A percentile compares a stretch with the other conserved stretches of the same genome.
Conservation (phyloP, 768 basidiomycete species). For the Collybiopsis confluens region DNA sequence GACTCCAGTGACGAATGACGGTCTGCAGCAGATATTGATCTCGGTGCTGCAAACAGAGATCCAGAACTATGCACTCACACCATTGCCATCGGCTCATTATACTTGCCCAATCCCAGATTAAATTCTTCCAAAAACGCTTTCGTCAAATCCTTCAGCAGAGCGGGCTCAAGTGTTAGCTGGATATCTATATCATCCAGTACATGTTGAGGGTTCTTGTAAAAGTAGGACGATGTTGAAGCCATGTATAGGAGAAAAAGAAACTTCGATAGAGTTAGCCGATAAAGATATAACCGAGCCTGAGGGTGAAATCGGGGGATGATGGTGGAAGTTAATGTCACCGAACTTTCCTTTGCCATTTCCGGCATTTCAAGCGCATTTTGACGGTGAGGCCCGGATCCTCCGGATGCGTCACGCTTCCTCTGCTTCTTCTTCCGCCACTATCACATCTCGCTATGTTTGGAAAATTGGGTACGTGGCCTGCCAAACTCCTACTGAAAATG, state of each 20-base stretch:
- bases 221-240: conserved; percentile 39
- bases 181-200: conserved; percentile 63
- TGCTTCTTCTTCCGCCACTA: too few species aligned
- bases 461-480: conserved; percentile 39
- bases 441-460: conserved; percentile 57
- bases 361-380: neutral
- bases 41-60: conserved; percentile 8
- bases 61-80: conserved; percentile 48
- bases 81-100: conserved; percentile 88
- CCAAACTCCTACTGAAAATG: neutral
- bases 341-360: conserved; percentile 15
- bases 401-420: too few species aligned
- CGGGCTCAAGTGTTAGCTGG: conserved; percentile 65
- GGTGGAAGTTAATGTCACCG: neutral
- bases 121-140: conserved; percentile 80
- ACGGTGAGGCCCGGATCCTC: too few species aligned
- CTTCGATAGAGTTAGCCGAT: conserved; percentile 3
- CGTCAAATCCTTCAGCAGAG: conserved; percentile 65
- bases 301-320: neutral
- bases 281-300: neutral
- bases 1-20: conserved; percentile 92
- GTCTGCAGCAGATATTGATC: conserved; percentile 40
- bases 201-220: conserved; percentile 38
- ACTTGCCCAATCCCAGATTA: conserved; percentile 62
- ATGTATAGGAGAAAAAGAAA: conserved; percentile 22